These are phyloP conservation scores for Pisolithus marmoratus DNA, from an alignment of 768 basidiomycete genomes.

Conservation along the genomic window DNA sequence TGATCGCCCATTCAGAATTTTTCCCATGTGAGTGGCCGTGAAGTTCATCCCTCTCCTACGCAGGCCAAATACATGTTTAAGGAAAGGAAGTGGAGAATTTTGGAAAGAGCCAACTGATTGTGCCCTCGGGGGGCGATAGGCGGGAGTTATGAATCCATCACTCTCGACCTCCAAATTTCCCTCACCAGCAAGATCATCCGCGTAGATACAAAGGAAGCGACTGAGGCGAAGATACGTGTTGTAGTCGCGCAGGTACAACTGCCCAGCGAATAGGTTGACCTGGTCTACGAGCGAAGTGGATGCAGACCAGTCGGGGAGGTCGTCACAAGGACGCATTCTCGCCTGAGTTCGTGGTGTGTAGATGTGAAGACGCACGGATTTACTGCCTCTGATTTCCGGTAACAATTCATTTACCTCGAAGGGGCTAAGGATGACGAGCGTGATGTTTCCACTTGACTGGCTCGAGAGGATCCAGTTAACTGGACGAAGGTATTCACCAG, in stretches of 20 bases:
- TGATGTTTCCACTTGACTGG: constrained; percentile 23
- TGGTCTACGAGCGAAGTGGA: constrained; percentile 19
- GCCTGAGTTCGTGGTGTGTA: constrained; percentile 35
- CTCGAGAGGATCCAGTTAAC: constrained; percentile 41
- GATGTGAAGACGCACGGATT: constrained; percentile 33
- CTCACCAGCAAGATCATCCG: constrained; percentile 40
- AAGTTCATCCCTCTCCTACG: constrained; percentile 36
- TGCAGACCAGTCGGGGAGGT: constrained; percentile 15
- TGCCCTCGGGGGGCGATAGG: not conserved
- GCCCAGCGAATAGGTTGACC: constrained; percentile 41
- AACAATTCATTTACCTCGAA: constrained; percentile 35
- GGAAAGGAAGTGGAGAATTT: constrained; percentile 10
- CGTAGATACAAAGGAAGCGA: constrained; percentile 31
- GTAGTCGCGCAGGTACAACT: constrained; percentile 35
- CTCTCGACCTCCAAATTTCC: constrained; percentile 31
- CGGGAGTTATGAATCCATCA: constrained; percentile 18
- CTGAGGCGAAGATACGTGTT: constrained; percentile 31
- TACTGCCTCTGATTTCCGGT: constrained; percentile 31
- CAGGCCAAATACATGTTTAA: constrained; percentile 32
- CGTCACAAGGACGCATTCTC: constrained; percentile 33
- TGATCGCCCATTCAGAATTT: constrained; percentile 26
- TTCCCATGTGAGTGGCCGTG: constrained; percentile 36
- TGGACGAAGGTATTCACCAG: constrained; percentile 31
- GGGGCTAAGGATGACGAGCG: constrained; percentile 36
- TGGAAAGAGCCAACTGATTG: not conserved